Base-by-base conservation (phyloP, 1,139 yeast species). In the Pichia sp. region DNA sequence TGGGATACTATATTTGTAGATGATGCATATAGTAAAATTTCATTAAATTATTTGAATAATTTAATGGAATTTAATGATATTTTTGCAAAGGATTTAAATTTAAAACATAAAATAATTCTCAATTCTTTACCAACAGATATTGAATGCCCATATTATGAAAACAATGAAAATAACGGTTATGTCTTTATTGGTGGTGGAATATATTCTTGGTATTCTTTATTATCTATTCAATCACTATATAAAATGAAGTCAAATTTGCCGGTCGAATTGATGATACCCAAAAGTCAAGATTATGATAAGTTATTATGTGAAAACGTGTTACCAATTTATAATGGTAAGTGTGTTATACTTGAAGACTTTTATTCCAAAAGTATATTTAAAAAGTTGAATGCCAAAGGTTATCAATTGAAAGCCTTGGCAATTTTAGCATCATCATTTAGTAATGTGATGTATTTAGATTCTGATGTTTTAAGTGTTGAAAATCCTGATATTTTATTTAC, bases 341-440 rank as follows among this genome's bases (percentile, higher is more conserved):
- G 82, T 64, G 48, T 56, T 4, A 39, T 45, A 22, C 43, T 57
- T 31, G 50, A 54, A 3, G 45, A 57, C 9, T 58, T 59, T 9
- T 52, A 59, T 39, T 62, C 64, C 2, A 30, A 49, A 2, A 36
- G 35, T 5, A 45, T 43, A 10, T 24, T 53, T 2, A 37, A 46
- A 6, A 44, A 43, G 16, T 55, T 64, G 24, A 55, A 50, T 2
- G 69, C 76, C 46, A 63, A 68, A 28, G 83, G 87, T 1, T 81
- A 72, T 58, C 87, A 82, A 63, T 73, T 70, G 56, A 82, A 82
- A 58, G 70, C 76, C 64, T 66, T 82, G 51, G 87, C 87, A 0
- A 55, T 82, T 32, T 61, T 82, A 46, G 69, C 78, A 26, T 80
- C 87, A 4, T 65, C 67, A 32, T 82, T 82, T 57, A 78, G 78